Percentiles rank a stretch among this genome's conserved stretches.
phyloP scores from a whole-genome alignment of 2,329 filamentous ascomycete species.

The Nectriaceae sp. region DNA sequence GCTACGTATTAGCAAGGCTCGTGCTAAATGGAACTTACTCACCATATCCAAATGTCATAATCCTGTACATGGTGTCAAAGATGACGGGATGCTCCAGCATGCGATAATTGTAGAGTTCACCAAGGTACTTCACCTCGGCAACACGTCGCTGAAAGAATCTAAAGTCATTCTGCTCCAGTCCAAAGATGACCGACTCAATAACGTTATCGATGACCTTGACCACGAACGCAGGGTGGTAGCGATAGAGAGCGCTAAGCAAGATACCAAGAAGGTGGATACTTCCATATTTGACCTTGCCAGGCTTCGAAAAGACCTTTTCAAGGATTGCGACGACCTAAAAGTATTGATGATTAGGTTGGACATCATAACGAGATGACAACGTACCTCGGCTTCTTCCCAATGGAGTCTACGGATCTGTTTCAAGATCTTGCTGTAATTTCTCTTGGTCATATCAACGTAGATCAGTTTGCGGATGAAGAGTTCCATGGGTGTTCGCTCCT shows the following conservation, averaged over 20 bases:
- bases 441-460: conserved; percentile 91
- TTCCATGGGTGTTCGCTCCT: conserved; percentile 91
- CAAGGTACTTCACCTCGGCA: conserved; percentile 93
- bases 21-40: conserved; percentile 24
- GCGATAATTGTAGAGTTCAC: conserved; percentile 95
- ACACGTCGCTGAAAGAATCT: conserved; percentile 94
- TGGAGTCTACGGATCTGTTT: conserved; percentile 95
- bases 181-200: conserved; percentile 83
- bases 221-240: conserved; percentile 89
- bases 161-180: conserved; percentile 95
- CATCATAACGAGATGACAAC: conserved; percentile 4
- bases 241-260: conserved; percentile 82
- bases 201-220: conserved; percentile 91
- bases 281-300: conserved; percentile 95
- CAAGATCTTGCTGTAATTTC: conserved; percentile 89
- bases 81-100: conserved; percentile 95
- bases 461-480: conserved; percentile 90
- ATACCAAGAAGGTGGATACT: conserved; percentile 94
- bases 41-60: conserved; percentile 89
- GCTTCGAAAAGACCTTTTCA: conserved; percentile 92
- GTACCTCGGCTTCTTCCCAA: conserved; percentile 89
- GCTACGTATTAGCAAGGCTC: conserved; percentile 14
- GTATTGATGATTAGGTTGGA: background rate
- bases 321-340: conserved; percentile 69
- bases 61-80: conserved; percentile 92